phyloP scores from a whole-genome alignment of 805 yeast genomes.

The Pichia deserticola region DNA sequence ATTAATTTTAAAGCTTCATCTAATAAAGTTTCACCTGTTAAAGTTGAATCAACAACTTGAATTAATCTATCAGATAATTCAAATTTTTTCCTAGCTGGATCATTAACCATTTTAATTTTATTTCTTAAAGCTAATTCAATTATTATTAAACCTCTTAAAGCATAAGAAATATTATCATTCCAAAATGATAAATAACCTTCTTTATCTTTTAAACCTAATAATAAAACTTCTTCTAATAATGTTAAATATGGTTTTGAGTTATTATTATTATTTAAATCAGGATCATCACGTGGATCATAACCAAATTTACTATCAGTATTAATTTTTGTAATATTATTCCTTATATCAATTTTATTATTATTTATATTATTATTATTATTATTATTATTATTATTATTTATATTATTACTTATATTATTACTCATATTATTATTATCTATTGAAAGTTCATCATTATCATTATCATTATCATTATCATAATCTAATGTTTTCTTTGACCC shows the following conservation, averaged over 20 bases:
- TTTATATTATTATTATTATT: background rate
- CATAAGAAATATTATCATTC: constrained; percentile 97
- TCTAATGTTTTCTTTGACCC: constrained; percentile 19
- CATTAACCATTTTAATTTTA: constrained; percentile 81
- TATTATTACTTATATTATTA: background rate
- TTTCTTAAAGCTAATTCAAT: constrained; percentile 90
- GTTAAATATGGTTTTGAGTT: constrained; percentile 66
- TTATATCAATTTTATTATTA: background rate
- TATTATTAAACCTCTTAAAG: constrained; percentile 87
- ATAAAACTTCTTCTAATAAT: constrained; percentile 90
- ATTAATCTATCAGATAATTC: constrained; percentile 82
- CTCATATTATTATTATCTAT: background rate
- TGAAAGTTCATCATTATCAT: constrained; percentile 27
- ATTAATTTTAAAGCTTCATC: constrained; percentile 91
- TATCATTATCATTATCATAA: constrained; percentile 9
- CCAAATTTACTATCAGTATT: constrained; percentile 49
- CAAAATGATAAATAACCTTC: constrained; percentile 96
- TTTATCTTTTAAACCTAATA: constrained; percentile 89
- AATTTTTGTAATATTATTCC: background rate
- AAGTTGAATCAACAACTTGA: constrained; percentile 75
- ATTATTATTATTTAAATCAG: constrained; percentile 29
- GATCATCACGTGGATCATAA: constrained; percentile 64
- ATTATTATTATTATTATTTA: background rate
- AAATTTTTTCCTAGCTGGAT: constrained; percentile 83
- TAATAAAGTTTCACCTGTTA: constrained; percentile 91